Conservation (phyloP, 225 moss, liverwort and hornwort genomes). For the Thuidium tamariscinum region DNA sequence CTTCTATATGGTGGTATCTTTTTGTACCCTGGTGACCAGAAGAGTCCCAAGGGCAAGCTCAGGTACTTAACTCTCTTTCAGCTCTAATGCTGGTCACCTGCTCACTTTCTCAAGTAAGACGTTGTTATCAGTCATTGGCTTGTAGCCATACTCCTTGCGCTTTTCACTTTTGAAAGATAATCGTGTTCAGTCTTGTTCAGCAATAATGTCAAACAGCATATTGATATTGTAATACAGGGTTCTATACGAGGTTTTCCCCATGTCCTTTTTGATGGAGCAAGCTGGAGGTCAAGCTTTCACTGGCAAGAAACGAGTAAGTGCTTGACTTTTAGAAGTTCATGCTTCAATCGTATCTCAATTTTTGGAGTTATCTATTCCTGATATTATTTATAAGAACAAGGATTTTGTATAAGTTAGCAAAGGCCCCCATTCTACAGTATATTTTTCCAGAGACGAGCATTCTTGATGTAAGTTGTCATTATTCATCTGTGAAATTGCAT, state of each 20-base stretch:
- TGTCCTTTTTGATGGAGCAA: conserved; percentile 98
- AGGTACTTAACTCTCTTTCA: conserved; percentile 29
- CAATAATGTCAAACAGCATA: not conserved
- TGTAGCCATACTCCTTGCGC: not conserved
- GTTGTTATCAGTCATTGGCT: not conserved
- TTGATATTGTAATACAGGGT: conserved; percentile 34
- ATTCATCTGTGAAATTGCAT: not conserved
- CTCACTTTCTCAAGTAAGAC: not conserved
- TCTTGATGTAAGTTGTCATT: not conserved
- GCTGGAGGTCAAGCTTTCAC: conserved; percentile 97
- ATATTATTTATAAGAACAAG: not conserved
- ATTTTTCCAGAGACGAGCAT: not conserved
- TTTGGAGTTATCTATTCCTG: not conserved
- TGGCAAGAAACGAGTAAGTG: conserved; percentile 69
- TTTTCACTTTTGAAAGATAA: not conserved
- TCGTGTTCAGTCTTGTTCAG: not conserved
- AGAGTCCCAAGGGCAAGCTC: conserved; percentile 91
- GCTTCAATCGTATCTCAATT: not conserved
- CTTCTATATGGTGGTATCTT: conserved; percentile 94
- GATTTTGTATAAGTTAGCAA: not conserved
- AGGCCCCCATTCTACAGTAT: not conserved
- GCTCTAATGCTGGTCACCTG: not conserved
- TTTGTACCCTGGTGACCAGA: conserved; percentile 94
- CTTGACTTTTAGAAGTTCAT: not conserved
- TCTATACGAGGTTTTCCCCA: conserved; percentile 97